Percentiles rank a stretch among this genome's conserved stretches.
Evolutionary conservation across 2,329 filamentous ascomycete genomes (phyloP).

Genomic region (Botrytis aclada): DNA sequence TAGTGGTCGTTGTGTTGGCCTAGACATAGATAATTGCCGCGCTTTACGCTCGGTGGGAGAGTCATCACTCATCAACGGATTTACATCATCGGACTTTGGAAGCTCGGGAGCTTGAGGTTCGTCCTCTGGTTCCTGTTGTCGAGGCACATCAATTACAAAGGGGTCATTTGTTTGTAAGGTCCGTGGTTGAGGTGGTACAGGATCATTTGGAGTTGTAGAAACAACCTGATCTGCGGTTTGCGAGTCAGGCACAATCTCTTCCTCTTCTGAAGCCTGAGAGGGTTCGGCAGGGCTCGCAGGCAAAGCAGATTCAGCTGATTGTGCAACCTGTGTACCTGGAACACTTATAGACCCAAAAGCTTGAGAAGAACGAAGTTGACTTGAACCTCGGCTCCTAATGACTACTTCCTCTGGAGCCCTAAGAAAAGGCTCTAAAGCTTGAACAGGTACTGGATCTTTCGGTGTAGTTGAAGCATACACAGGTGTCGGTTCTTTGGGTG

Average conservation of each 20-base stretch:
- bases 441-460: slow-evolving; percentile 22
- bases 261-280: slow-evolving; percentile 6
- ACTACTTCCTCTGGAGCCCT: slow-evolving; percentile 7
- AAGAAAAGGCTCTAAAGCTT: slow-evolving; percentile 9
- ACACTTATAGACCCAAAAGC: slow-evolving; percentile 15
- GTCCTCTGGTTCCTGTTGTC: neutral
- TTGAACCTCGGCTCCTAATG: slow-evolving; percentile 12
- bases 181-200: neutral
- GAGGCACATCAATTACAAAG: neutral
- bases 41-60: slow-evolving; percentile 16
- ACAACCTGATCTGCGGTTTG: neutral
- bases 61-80: slow-evolving; percentile 15
- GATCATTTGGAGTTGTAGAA: slow-evolving; percentile 12
- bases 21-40: slow-evolving; percentile 14
- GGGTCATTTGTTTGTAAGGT: neutral
- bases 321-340: neutral
- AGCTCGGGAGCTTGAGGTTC: neutral
- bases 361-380: slow-evolving; percentile 5
- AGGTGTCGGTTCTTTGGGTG: slow-evolving; percentile 4
- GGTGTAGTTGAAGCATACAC: slow-evolving; percentile 20
- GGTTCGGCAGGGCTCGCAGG: neutral
- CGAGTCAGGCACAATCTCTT: neutral
- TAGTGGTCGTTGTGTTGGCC: slow-evolving; percentile 1
- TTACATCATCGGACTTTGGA: neutral
- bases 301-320: neutral